Evolutionary conservation across 169 alveolate genomes (phyloP).

Genomic region (Plasmodium ovale): DNA sequence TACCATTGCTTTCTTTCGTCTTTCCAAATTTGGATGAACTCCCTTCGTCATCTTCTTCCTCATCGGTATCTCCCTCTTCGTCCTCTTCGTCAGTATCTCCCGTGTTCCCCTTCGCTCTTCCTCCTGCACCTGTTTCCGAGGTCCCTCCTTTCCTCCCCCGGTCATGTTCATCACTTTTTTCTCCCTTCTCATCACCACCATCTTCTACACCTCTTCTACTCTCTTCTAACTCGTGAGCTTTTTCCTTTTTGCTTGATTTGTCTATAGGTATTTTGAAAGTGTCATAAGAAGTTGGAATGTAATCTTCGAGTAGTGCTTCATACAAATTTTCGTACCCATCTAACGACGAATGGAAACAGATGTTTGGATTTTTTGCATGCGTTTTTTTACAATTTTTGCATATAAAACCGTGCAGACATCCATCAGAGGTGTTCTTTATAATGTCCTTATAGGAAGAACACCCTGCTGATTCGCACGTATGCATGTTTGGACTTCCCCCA

Average conservation of each 20-base stretch:
- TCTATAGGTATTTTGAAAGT: conserved; percentile 29
- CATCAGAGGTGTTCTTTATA: conserved; percentile 21
- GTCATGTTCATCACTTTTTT: not conserved
- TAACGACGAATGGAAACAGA: conserved; percentile 65
- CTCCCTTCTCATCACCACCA: not conserved
- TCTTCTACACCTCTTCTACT: not conserved
- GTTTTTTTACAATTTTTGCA: conserved; percentile 64
- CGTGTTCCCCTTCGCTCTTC: not conserved
- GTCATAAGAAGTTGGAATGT: conserved; percentile 25
- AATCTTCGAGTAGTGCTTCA: conserved; percentile 67
- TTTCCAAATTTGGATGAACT: no score
- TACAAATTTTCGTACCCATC: conserved; percentile 58
- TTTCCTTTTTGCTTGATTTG: conserved; percentile 14
- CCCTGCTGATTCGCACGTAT: conserved; percentile 70
- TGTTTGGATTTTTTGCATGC: conserved; percentile 58
- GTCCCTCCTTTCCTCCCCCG: not conserved
- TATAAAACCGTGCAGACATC: conserved; percentile 54
- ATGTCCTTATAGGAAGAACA: conserved; percentile 60
- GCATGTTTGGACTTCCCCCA: conserved; percentile 5
- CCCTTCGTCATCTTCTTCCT: conserved; percentile 9
- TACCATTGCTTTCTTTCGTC: not conserved
- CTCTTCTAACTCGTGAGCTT: not conserved
- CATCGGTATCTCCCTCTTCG: not conserved
- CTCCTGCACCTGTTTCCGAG: not conserved
- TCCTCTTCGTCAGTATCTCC: not conserved